phyloP scores from a whole-genome alignment of 257 asterid species.

The Vinca minor region DNA sequence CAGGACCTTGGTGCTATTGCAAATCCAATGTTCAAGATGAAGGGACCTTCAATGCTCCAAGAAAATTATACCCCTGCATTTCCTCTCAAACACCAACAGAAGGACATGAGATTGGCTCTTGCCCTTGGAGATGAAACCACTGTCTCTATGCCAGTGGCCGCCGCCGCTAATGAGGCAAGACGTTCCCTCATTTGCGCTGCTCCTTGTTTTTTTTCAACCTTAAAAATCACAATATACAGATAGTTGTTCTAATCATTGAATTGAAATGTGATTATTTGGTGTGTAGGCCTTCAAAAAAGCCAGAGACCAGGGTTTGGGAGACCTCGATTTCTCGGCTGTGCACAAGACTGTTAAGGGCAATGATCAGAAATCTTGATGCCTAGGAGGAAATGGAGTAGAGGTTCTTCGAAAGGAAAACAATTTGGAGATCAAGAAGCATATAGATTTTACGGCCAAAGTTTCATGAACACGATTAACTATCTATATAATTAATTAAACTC shows the following conservation, averaged over 20 bases:
- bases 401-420: constrained; percentile 3
- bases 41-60: constrained; percentile 81
- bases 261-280: constrained; percentile 8
- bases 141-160: constrained; percentile 92
- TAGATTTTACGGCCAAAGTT: no score
- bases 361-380: constrained; percentile 28
- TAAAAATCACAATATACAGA: no score
- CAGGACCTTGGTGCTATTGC: constrained; percentile 96
- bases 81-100: constrained; percentile 95
- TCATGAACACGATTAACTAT: no score
- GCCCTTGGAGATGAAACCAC: constrained; percentile 88
- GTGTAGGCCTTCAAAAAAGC: constrained; percentile 84
- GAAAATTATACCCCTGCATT: constrained; percentile 73
- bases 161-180: constrained; percentile 87
- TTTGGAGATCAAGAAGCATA: not conserved
- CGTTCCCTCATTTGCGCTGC: not conserved
- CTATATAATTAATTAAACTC: not conserved
- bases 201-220: no score
- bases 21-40: constrained; percentile 88
- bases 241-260: no score
- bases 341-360: constrained; percentile 43
- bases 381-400: not conserved
- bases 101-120: constrained; percentile 95
- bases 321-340: constrained; percentile 86
- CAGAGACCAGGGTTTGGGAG: constrained; percentile 76